Conservation (phyloP, 73 alveolate species). For the Paramecium sexaurelia region DNA sequence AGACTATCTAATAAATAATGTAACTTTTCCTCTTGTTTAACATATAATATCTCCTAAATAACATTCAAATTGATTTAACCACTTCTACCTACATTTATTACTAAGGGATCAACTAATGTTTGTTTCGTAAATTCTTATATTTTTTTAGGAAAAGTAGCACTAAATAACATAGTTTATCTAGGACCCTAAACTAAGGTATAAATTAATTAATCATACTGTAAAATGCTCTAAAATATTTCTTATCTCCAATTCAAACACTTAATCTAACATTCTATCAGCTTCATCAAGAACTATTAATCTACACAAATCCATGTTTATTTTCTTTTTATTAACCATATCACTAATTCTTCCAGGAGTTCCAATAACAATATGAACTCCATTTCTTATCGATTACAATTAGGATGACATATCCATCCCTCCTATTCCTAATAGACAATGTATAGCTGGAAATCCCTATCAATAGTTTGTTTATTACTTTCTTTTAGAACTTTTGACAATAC, state of each 20-base stretch:
- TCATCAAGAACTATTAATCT: constrained; percentile 85
- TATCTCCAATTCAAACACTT: constrained; percentile 83
- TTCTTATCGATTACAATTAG: constrained; percentile 11
- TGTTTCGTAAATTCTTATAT: constrained; percentile 79
- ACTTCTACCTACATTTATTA: constrained; percentile 68
- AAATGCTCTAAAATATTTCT: constrained; percentile 75
- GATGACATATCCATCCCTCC: constrained; percentile 74
- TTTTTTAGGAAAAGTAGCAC: constrained; percentile 87
- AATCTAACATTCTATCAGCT: constrained; percentile 87
- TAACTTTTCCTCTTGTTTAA: constrained; percentile 74
- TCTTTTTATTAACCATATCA: constrained; percentile 73
- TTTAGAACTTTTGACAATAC: constrained; percentile 40
- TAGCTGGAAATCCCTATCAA: constrained; percentile 65
- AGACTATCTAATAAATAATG: constrained; percentile 68
- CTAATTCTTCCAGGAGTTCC: constrained; percentile 86
- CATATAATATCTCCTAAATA: constrained; percentile 54
- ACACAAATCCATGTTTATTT: constrained; percentile 73
- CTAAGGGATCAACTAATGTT: constrained; percentile 75
- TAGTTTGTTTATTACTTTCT: not conserved
- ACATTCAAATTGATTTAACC: constrained; percentile 73
- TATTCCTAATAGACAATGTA: constrained; percentile 55
- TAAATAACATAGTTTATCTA: constrained; percentile 83
- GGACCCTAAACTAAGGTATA: constrained; percentile 67
- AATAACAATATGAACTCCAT: constrained; percentile 77
- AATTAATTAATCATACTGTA: constrained; percentile 56